Evolutionary conservation across 1,139 yeast genomes (phyloP).

Genomic region (Geotrichum histeridarum): DNA sequence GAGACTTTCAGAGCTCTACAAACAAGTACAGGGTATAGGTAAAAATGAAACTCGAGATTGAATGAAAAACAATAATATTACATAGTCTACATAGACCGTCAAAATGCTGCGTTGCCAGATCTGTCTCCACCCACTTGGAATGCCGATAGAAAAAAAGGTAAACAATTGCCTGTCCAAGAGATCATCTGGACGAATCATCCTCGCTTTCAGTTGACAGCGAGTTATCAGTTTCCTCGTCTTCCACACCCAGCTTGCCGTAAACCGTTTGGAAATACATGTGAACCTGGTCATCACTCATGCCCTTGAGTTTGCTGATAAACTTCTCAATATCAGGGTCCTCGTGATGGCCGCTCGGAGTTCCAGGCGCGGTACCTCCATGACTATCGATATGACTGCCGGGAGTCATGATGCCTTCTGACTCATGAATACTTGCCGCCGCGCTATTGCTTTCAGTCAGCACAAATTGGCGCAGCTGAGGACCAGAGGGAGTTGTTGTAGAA

Average conservation of each 20-base stretch:
- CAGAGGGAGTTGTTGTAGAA: not conserved
- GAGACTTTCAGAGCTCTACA: no score
- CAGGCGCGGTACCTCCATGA: not conserved
- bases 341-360: not conserved
- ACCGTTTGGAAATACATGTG: slow-evolving; percentile 1
- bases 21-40: no score
- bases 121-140: no score
- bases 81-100: no score
- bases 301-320: slow-evolving; percentile 2
- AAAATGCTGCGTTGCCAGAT: no score
- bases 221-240: not conserved
- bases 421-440: not conserved
- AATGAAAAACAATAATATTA: no score
- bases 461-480: slow-evolving; percentile 2
- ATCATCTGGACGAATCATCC: no score
- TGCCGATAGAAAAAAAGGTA: no score
- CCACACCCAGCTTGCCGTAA: not conserved
- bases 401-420: not conserved
- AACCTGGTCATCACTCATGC: slow-evolving; percentile 3
- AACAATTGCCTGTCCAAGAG: no score
- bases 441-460: not conserved
- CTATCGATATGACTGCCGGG: not conserved
- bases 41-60: no score
- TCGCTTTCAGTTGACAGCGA: not conserved
- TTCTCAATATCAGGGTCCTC: not conserved